phyloP scores from a whole-genome alignment of 371 early-diverging fungal species.

The Saksenaea oblongispora region DNA sequence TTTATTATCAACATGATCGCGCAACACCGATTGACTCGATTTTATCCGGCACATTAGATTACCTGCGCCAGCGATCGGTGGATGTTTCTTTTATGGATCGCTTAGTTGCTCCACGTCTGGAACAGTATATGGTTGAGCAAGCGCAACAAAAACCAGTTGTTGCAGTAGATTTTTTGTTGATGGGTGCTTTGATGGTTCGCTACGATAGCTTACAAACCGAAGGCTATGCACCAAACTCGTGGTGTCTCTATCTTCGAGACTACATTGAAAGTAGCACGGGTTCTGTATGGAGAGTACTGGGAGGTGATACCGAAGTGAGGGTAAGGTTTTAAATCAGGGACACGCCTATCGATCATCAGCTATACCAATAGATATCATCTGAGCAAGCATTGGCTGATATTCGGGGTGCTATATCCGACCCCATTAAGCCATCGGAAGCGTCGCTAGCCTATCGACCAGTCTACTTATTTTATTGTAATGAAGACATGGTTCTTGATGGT shows the following conservation, averaged over 20 bases:
- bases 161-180: constrained; percentile 29
- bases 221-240: constrained; percentile 14
- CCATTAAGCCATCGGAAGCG: constrained; percentile 1
- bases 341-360: neutral
- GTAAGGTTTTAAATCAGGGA: constrained; percentile 7
- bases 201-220: constrained; percentile 20
- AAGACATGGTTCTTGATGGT: constrained; percentile 11
- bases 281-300: constrained; percentile 35
- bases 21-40: constrained; percentile 9
- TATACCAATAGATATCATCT: constrained; percentile 9
- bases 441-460: constrained; percentile 36
- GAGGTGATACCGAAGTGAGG: constrained; percentile 5
- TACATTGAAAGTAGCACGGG: constrained; percentile 30
- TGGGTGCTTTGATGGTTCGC: constrained; percentile 41
- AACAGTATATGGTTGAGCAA: constrained; percentile 9
- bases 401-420: constrained; percentile 2
- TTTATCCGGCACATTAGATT: constrained; percentile 4
- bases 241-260: constrained; percentile 45
- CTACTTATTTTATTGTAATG: constrained; percentile 43
- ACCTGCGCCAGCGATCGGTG: constrained; percentile 1
- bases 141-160: constrained; percentile 6
- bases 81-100: neutral
- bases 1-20: neutral
- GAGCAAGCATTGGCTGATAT: constrained; percentile 23
- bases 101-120: neutral